Percentiles rank a stretch among this genome's conserved stretches.
These are phyloP conservation scores for Diversispora epigaea DNA, from an alignment of 192 early-diverging fungal genomes.

Conservation along the genomic window DNA sequence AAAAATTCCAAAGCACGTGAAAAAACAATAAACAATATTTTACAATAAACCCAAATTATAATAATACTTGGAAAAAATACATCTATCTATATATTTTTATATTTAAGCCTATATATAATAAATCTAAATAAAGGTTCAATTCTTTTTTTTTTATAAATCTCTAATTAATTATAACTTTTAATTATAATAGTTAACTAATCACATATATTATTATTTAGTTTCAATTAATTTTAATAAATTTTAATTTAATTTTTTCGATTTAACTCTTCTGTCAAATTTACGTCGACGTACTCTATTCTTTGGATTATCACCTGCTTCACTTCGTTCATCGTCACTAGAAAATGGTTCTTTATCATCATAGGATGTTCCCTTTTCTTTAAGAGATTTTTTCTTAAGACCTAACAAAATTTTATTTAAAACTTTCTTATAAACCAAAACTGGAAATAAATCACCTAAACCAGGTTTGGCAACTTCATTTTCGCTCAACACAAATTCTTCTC, in stretches of 20 bases:
- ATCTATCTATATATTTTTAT: too few species aligned
- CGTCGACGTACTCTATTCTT: neutral
- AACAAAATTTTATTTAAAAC: slow-evolving; percentile 24
- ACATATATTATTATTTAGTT: too few species aligned
- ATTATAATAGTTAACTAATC: too few species aligned
- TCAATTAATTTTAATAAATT: too few species aligned
- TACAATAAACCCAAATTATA: too few species aligned
- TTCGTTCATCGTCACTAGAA: slow-evolving; percentile 34
- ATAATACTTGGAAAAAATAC: too few species aligned
- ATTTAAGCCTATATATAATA: too few species aligned
- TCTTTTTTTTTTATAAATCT: too few species aligned
- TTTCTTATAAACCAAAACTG: slow-evolving; percentile 38
- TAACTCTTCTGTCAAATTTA: neutral
- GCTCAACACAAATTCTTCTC: slow-evolving; percentile 39
- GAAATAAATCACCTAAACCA: slow-evolving; percentile 31
- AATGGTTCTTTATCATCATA: slow-evolving; percentile 37
- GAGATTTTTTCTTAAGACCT: slow-evolving; percentile 27
- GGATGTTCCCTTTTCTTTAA: neutral
- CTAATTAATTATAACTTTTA: too few species aligned
- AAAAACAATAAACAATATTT: too few species aligned
- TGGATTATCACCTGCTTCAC: slow-evolving; percentile 32
- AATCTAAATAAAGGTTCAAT: too few species aligned
- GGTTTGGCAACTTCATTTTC: slow-evolving; percentile 40
- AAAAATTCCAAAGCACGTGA: too few species aligned
- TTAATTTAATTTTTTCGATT: neutral